phyloP scores from a whole-genome alignment of 129 eudicot species.

The Flaveria linearis region DNA sequence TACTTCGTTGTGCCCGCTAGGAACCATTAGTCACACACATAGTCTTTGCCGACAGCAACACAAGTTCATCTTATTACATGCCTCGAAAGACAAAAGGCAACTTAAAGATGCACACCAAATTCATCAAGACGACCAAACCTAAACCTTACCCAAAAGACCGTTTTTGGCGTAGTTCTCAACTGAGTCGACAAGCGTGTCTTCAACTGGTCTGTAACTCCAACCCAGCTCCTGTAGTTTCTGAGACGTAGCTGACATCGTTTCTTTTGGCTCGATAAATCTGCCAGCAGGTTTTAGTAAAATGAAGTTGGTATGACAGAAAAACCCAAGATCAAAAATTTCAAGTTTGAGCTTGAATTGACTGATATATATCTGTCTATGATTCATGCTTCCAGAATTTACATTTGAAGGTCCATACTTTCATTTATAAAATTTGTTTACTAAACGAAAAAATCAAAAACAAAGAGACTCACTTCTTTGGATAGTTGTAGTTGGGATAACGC shows the following conservation, averaged over 20 bases:
- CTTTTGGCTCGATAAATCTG: slow-evolving; percentile 59
- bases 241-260: slow-evolving; percentile 29
- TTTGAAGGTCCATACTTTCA: neutral
- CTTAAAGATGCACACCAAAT: neutral
- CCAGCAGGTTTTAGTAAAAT: slow-evolving; percentile 17
- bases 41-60: slow-evolving; percentile 14
- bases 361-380: no score
- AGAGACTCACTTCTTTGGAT: slow-evolving; percentile 66
- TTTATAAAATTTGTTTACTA: neutral
- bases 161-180: slow-evolving; percentile 53
- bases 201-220: slow-evolving; percentile 68
- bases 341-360: neutral
- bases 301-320: slow-evolving; percentile 1
- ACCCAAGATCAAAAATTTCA: neutral
- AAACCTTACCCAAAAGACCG: slow-evolving; percentile 46
- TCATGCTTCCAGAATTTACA: neutral
- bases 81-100: neutral
- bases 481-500: slow-evolving; percentile 59
- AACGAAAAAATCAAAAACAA: neutral
- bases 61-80: slow-evolving; percentile 8
- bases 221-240: slow-evolving; percentile 76
- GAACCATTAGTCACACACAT: neutral
- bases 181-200: slow-evolving; percentile 75
- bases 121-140: neutral
- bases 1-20: neutral